Percentiles rank a stretch among this genome's conserved stretches.
Conservation (phyloP, 208 protist species). For the Leishmania lainsoni region DNA sequence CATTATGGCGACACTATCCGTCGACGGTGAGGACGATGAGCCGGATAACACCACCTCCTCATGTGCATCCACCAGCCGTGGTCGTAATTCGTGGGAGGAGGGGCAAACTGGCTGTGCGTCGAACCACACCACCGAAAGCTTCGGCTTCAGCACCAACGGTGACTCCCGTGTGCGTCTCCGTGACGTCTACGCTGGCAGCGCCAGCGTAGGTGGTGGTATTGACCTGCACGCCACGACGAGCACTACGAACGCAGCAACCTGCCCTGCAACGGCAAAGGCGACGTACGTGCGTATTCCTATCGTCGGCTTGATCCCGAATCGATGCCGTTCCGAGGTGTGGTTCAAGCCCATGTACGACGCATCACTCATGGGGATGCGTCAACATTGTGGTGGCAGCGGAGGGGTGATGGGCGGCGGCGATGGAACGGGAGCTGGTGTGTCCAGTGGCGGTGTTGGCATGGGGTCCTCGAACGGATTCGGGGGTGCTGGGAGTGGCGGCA, state of each 20-base stretch:
- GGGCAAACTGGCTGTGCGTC: constrained; percentile 28
- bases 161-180: constrained; percentile 21
- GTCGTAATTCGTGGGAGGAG: constrained; percentile 33
- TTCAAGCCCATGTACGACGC: constrained; percentile 36
- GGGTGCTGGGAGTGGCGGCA: not conserved
- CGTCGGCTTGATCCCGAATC: constrained; percentile 72
- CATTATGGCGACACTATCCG: constrained; percentile 15
- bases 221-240: not conserved
- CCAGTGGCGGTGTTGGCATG: constrained; percentile 2
- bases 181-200: constrained; percentile 18
- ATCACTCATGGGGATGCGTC: constrained; percentile 7
- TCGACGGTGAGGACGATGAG: constrained; percentile 22
- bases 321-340: constrained; percentile 83
- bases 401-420: constrained; percentile 15
- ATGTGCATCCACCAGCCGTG: constrained; percentile 23
- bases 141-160: constrained; percentile 29
- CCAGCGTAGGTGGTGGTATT: not conserved
- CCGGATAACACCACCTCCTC: constrained; percentile 20
- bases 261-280: not conserved
- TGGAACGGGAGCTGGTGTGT: not conserved
- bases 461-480: constrained; percentile 3
- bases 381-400: not conserved
- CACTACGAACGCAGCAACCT: not conserved
- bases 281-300: constrained; percentile 54
- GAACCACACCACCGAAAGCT: constrained; percentile 23